Conservation (phyloP, 306 rosid species). For the Cucumis hystrix region DNA sequence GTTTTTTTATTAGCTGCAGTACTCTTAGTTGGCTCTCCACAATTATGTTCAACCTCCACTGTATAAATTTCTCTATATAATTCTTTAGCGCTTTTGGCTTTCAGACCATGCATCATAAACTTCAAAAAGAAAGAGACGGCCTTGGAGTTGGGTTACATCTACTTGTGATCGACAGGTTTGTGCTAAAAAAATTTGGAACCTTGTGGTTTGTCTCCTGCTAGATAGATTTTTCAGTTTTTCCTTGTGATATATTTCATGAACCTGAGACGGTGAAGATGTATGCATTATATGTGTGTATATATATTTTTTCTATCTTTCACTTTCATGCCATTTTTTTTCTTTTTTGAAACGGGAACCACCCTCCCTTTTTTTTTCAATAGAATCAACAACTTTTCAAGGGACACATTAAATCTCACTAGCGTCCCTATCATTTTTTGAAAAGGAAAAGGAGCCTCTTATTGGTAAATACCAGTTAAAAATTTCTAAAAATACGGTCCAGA, state of each 20-base stretch:
- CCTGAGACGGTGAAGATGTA: background rate
- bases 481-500: too few relatives aligned
- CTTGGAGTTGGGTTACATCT: slow-evolving; percentile 38
- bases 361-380: too few relatives aligned
- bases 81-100: slow-evolving; percentile 2
- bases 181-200: background rate
- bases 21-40: background rate
- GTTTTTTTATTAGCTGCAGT: background rate
- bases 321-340: background rate
- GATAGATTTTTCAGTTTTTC: background rate
- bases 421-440: too few relatives aligned
- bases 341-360: too few relatives aligned
- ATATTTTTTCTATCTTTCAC: background rate
- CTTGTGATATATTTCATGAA: background rate
- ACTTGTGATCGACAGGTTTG: slow-evolving; percentile 80
- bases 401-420: too few relatives aligned
- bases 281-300: background rate
- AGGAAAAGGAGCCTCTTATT: too few relatives aligned
- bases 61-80: background rate
- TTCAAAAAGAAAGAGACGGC: slow-evolving; percentile 36
- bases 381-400: too few relatives aligned
- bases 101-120: slow-evolving; percentile 54
- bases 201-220: background rate
- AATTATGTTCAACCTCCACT: background rate
- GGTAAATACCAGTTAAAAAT: too few relatives aligned